Percentiles rank a stretch among this genome's conserved stretches.
phyloP scores from a whole-genome alignment of 768 basidiomycete species.

The Trametes gibbosa region DNA sequence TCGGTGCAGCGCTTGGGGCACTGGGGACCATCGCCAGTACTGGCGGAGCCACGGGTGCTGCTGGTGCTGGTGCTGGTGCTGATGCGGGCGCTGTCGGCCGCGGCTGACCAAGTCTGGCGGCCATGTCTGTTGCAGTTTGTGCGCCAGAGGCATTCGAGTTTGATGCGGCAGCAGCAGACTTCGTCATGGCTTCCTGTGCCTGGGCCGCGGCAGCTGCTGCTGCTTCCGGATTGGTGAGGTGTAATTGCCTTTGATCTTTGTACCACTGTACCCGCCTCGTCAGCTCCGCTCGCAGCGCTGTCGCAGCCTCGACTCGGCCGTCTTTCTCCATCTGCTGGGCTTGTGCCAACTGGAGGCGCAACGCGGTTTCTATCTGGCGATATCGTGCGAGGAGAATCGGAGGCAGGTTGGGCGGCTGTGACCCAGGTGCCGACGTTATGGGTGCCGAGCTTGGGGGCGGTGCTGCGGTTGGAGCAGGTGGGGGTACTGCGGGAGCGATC shows the following conservation, averaged over 20 bases:
- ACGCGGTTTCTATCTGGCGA: not conserved
- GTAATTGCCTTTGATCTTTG: not conserved
- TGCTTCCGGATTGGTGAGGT: not conserved
- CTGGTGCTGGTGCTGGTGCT: not conserved
- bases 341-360: not conserved
- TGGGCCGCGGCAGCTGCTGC: too few relatives aligned
- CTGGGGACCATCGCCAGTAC: not conserved
- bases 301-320: not conserved
- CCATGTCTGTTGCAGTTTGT: not conserved
- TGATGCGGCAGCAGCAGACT: not conserved
- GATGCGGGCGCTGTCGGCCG: not conserved
- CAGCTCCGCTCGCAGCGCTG: not conserved
- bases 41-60: not conserved
- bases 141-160: not conserved
- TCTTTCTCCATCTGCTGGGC: not conserved
- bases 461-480: conserved; percentile 18
- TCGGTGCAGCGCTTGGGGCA: not conserved
- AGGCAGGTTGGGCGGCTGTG: not conserved
- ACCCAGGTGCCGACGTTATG: not conserved
- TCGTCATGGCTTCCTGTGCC: too few relatives aligned
- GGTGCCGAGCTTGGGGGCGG: too few relatives aligned
- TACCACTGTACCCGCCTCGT: not conserved
- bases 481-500: not conserved
- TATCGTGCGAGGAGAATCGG: not conserved
- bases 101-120: not conserved